Base-by-base conservation (phyloP, 2,329 filamentous ascomycete species). In the Fusarium torreyae region DNA sequence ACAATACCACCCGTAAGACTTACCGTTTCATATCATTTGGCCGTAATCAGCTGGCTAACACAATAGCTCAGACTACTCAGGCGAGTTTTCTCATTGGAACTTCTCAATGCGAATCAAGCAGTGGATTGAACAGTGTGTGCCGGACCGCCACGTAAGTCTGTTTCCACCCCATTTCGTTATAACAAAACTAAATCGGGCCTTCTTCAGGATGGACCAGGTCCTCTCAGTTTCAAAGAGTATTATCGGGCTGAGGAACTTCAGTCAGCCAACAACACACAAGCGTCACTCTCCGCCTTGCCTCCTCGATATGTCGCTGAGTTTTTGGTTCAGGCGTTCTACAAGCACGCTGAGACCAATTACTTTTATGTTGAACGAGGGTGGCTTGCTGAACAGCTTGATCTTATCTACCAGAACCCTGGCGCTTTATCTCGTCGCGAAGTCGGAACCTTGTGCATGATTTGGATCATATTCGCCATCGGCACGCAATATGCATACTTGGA, bases 1-100 rank as follows among this genome's bases (percentile, higher is more conserved):
- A 80, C 57, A 83, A 80, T 53, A 80, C 77, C 26, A 81, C 80
- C 36, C 81, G 81, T 82, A 66, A 75, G 80, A 66, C 15, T 36
- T 14, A 20, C 39, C 34, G 50, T 39, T n/a, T 57, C 54, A 17
- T 26, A 44, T 44, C 43, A 46, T 34, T 26, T 33, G 40, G 4
- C 17, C 44, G 55, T 11, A 48, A 67, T 24, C 56, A 58, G 48
- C 34, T 63, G 33, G 40, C 57, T 39, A 61, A 74, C 42, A 14
- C 44, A 24, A 2, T 15, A 6, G 38, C 7, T 6, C 42, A 85
- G 83, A 86, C 55, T 86, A 84, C 61, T 86, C 84, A 1, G 84
- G 84, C 10, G 84, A 86, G 64, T 85, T 86, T 68, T 86, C 84
- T 2, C 83, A 86, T 57, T 85, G 83, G 82, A 85, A 85, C 65